A percentile compares a stretch with the other conserved stretches of the same genome.
Evolutionary conservation across 2,329 filamentous ascomycete species (phyloP).

Genomic region (Arthrobotrys musiformis): DNA sequence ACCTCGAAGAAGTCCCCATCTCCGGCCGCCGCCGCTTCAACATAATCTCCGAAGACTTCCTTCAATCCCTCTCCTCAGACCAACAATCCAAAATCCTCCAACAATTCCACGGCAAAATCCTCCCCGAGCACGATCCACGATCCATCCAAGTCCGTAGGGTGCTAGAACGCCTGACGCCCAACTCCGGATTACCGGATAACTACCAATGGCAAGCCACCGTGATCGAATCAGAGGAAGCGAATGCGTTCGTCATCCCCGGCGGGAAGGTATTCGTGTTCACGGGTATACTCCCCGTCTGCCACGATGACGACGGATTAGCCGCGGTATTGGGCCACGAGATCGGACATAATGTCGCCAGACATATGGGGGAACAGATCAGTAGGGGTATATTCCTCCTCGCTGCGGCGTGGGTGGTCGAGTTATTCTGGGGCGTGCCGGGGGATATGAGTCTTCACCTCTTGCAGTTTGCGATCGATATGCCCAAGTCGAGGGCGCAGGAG

Average conservation of each 20-base stretch:
- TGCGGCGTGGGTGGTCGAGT: slow-evolving; percentile 61
- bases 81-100: slow-evolving; percentile 71
- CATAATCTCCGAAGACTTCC: slow-evolving; percentile 69
- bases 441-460: slow-evolving; percentile 66
- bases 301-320: slow-evolving; percentile 75
- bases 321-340: slow-evolving; percentile 83
- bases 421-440: slow-evolving; percentile 60
- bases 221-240: slow-evolving; percentile 74
- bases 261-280: slow-evolving; percentile 84
- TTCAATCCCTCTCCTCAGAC: slow-evolving; percentile 68
- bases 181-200: slow-evolving; percentile 70
- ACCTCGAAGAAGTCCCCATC: slow-evolving; percentile 78
- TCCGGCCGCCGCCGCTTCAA: slow-evolving; percentile 80
- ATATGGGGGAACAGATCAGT: slow-evolving; percentile 73
- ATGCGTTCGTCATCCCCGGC: slow-evolving; percentile 81
- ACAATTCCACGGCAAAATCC: slow-evolving; percentile 68
- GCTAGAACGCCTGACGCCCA: slow-evolving; percentile 74
- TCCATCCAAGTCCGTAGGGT: slow-evolving; percentile 71
- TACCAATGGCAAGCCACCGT: slow-evolving; percentile 77
- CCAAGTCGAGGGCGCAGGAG: slow-evolving; percentile 77
- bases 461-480: slow-evolving; percentile 73
- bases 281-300: slow-evolving; percentile 75
- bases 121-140: slow-evolving; percentile 71
- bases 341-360: slow-evolving; percentile 78
- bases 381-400: slow-evolving; percentile 62